A percentile compares a stretch with the other conserved stretches of the same genome.
phyloP scores from a whole-genome alignment of 2,329 filamentous ascomycete species.

The Aspergillus neotritici region DNA sequence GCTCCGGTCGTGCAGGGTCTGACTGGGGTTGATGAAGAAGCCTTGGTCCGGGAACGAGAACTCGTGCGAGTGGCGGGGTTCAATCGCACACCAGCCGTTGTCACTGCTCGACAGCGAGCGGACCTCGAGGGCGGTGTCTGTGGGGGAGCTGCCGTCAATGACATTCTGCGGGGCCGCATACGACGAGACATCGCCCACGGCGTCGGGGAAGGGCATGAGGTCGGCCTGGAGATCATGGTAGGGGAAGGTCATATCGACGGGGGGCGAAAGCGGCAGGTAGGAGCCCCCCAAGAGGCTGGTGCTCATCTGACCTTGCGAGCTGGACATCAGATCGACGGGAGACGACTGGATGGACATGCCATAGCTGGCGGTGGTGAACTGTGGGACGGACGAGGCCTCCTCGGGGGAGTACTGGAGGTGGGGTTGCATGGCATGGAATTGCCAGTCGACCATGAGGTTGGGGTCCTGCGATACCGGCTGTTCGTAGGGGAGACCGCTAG shows the following conservation, averaged over 20 bases:
- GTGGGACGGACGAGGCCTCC: conserved; percentile 51
- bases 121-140: conserved; percentile 77
- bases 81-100: conserved; percentile 79
- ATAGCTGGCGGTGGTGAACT: conserved; percentile 56
- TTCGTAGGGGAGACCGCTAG: conserved; percentile 39
- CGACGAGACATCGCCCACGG: conserved; percentile 42
- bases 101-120: conserved; percentile 80
- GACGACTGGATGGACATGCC: conserved; percentile 40
- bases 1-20: conserved; percentile 82
- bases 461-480: conserved; percentile 41
- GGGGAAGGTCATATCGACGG: conserved; percentile 61
- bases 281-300: conserved; percentile 57
- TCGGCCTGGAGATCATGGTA: conserved; percentile 76
- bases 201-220: conserved; percentile 53
- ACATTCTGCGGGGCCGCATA: conserved; percentile 37
- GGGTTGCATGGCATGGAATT: conserved; percentile 39
- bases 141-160: conserved; percentile 59
- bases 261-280: conserved; percentile 52
- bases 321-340: conserved; percentile 52
- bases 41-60: conserved; percentile 54
- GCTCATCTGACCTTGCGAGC: conserved; percentile 58
- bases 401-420: conserved; percentile 42
- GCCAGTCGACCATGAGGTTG: conserved; percentile 43
- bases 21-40: conserved; percentile 84
- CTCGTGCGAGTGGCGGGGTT: conserved; percentile 68